Evolutionary conservation across 495 filamentous ascomycete species (phyloP), one percentile per base, ranked within the genome.

Genomic region (Beverwykella pulmonaria): DNA sequence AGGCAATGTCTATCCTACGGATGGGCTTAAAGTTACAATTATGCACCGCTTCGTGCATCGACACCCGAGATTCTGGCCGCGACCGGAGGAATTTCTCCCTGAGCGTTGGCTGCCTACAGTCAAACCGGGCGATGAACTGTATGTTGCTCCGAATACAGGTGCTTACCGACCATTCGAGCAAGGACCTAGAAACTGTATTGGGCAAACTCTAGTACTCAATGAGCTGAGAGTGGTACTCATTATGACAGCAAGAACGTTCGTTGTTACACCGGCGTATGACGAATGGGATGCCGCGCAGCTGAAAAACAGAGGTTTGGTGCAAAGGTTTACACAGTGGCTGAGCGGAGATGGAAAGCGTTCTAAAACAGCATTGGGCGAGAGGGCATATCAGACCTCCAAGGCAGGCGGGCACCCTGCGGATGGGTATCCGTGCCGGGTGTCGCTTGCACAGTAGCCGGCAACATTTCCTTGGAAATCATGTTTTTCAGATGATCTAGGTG

Each of bases 151-250:
- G 5, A 15, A 25, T 30, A 14, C 32, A 47, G 10, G 44, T 2
- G n/a, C 64, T 0, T 71, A 53, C 17, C 56, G 69, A 17, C 59
- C 69, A 1, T 71, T 71, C 44, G 69, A 71, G 44, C 41, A 76
- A 15, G 84, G 84, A 1, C 80, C 83, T 14, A 64, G 84, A 4
- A 77, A 75, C 20, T 87, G 84, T 65, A 81, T 86, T 23, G 84
- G 85, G 0, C 80, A 85, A 71, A 86, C 69, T 69, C 81, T 25
- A 0, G 63, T 49, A 9, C 23, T 20, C 19, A 58, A 34, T 25
- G 68, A 71, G 32, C 53, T 67, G 19, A 75, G 75, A 49, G 71
- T 83, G 27, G 72, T 80, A 15, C 36, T 84, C 19, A 80, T 77
- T 0, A 60, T 86, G 67, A 79, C 75, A 14, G 67, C 78, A 12